Percentiles rank a stretch among this genome's conserved stretches.
Conservation (phyloP, 2,329 filamentous ascomycete species). For the Parascedosporium putredinis region DNA sequence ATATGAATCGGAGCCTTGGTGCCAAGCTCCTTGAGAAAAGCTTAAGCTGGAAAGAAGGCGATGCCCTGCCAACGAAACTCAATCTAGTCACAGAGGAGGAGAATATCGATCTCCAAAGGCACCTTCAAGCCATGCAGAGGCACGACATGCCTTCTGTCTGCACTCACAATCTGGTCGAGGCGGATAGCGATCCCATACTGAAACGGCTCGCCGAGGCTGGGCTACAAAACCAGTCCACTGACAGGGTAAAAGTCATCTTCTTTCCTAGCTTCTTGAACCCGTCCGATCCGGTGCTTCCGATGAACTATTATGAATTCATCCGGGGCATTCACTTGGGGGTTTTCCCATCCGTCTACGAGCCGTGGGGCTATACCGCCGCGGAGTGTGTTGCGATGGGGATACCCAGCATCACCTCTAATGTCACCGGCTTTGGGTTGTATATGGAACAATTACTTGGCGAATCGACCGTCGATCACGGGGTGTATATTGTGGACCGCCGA, state of each 20-base stretch:
- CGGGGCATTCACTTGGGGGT: slow-evolving; percentile 92
- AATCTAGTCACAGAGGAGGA: slow-evolving; percentile 88
- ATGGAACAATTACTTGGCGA: slow-evolving; percentile 99
- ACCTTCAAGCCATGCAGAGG: slow-evolving; percentile 94
- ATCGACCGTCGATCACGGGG: slow-evolving; percentile 81
- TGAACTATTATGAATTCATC: slow-evolving; percentile 98
- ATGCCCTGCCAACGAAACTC: slow-evolving; percentile 90
- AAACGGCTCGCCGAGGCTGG: slow-evolving; percentile 94
- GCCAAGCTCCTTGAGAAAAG: slow-evolving; percentile 91
- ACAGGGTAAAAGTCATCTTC: slow-evolving; percentile 96
- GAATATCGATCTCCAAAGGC: slow-evolving; percentile 80
- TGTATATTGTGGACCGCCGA: slow-evolving; percentile 95
- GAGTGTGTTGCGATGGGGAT: slow-evolving; percentile 99
- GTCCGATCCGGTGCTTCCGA: slow-evolving; percentile 82
- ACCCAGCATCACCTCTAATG: slow-evolving; percentile 93
- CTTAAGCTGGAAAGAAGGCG: slow-evolving; percentile 89
- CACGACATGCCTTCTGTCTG: slow-evolving; percentile 85
- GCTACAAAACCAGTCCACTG: slow-evolving; percentile 89
- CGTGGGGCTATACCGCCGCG: slow-evolving; percentile 96
- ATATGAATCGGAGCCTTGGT: slow-evolving; percentile 86
- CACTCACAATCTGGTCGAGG: slow-evolving; percentile 97
- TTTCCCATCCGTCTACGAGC: slow-evolving; percentile 97
- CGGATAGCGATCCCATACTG: slow-evolving; percentile 83
- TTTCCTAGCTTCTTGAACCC: slow-evolving; percentile 97
- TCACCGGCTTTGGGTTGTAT: slow-evolving; percentile 96